Base-by-base conservation (phyloP, 2,329 filamentous ascomycete species). In the Lasiodiplodia sp. region DNA sequence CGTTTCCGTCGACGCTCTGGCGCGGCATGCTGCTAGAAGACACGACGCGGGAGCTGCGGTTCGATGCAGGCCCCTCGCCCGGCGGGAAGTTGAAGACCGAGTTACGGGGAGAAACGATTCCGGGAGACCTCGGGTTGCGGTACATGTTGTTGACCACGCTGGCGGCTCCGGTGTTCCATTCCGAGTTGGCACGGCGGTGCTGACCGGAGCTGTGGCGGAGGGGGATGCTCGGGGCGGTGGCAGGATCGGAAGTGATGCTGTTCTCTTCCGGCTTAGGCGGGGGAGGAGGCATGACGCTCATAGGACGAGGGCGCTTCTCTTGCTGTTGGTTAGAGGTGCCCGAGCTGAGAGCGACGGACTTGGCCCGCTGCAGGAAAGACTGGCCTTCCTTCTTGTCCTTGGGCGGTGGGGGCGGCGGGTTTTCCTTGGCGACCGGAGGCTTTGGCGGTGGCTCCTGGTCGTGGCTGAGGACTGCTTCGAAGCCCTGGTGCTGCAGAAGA, bases 401-500 rank as follows among this genome's bases (percentile, higher is more conserved):
- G 75, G 81, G 84, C 23, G 86, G 82, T 0, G 92, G 92, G 0
- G 93, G 89, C 2, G 92, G 87, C 6, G 93, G 92, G 21, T 96
- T 87, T n/a, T 96, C 94, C 80, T 97, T 97, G 37, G 79, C 78
- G 16, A 72, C 70, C 52, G 70, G 68, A 72, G 73, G 71, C 77
- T 68, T 74, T 49, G 69, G 66, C 25, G 73, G 66, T 34, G 67
- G 68, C 68, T 78, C 82, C 68, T 91, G 88, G 64, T 88, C 88
- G 10, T 93, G 92, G 78, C 97, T 93, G 51, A 97, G 86, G 70
- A 98, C 97, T 71, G 93, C 90, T 82, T 99, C 95, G 73, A 97
- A 98, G 73, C 97, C 94, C 76, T 97, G 92, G 81, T 97, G 92
- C 77, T 97, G 92, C 71, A 99, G 87, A 55, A 99, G 88, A 68